Percentiles rank a stretch among this genome's conserved stretches.
Evolutionary conservation across 495 filamentous ascomycete species (phyloP).

Genomic region (Hypoxylon perforatum): DNA sequence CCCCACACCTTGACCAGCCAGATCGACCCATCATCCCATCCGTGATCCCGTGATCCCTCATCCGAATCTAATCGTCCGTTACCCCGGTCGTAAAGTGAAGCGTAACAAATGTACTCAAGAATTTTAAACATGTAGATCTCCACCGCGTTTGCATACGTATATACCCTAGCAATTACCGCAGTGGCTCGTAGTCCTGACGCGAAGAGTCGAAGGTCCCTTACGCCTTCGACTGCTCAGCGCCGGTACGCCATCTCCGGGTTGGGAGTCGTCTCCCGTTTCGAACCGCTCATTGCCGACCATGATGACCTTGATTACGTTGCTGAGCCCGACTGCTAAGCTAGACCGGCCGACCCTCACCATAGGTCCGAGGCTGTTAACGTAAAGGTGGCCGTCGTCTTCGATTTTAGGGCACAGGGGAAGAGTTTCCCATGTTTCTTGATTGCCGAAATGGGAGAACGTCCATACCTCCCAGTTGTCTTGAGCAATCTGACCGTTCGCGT

Average conservation of each 20-base stretch:
- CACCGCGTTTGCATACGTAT: background rate
- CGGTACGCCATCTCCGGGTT: constrained; percentile 44
- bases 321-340: constrained; percentile 72
- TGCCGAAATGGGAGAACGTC: constrained; percentile 63
- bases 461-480: constrained; percentile 73
- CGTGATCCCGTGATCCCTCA: constrained; percentile 26
- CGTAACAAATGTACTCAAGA: background rate
- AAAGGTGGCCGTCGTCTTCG: constrained; percentile 57
- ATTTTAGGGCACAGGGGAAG: constrained; percentile 47
- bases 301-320: constrained; percentile 74
- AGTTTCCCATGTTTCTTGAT: constrained; percentile 51
- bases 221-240: constrained; percentile 46
- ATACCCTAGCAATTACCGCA: constrained; percentile 29
- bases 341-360: constrained; percentile 65
- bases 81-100: constrained; percentile 8
- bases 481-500: constrained; percentile 19
- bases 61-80: constrained; percentile 30
- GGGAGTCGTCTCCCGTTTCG: constrained; percentile 48
- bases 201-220: constrained; percentile 44
- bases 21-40: constrained; percentile 17
- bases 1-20: constrained; percentile 27
- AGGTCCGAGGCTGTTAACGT: constrained; percentile 70
- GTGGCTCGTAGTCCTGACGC: constrained; percentile 28
- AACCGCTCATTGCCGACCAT: constrained; percentile 71
- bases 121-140: background rate